A percentile compares a stretch with the other conserved stretches of the same genome.
Conservation (phyloP, 2,329 filamentous ascomycete species). For the Zymoseptoria crescenta region DNA sequence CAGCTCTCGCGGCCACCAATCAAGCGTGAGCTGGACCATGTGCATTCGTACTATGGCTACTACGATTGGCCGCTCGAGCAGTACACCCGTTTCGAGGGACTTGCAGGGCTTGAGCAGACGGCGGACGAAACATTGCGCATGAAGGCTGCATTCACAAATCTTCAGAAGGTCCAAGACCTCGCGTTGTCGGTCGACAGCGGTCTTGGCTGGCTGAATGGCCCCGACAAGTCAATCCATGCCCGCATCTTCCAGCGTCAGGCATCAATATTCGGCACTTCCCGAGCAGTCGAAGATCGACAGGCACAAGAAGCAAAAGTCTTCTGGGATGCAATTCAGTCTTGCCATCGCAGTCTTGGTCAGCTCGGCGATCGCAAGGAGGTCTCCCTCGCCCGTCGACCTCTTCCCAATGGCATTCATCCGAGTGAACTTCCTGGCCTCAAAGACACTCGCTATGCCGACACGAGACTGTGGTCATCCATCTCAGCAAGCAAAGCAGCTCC, state of each 20-base stretch:
- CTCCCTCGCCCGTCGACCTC: constrained; percentile 11
- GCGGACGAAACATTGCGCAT: constrained; percentile 57
- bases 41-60: constrained; percentile 54
- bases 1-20: constrained; percentile 43
- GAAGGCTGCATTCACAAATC: constrained; percentile 51
- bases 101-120: constrained; percentile 54
- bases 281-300: constrained; percentile 10
- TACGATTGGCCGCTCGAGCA: constrained; percentile 57
- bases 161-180: constrained; percentile 52
- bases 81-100: constrained; percentile 52
- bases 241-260: constrained; percentile 38
- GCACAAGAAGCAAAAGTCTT: constrained; percentile 18
- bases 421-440: constrained; percentile 13
- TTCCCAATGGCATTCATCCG: constrained; percentile 6
- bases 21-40: constrained; percentile 49
- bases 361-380: constrained; percentile 13
- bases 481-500: constrained; percentile 5
- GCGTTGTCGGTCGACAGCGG: constrained; percentile 60
- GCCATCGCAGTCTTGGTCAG: constrained; percentile 13
- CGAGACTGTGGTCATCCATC: constrained; percentile 16
- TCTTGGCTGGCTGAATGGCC: constrained; percentile 58
- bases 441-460: constrained; percentile 14
- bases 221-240: constrained; percentile 48
- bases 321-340: constrained; percentile 21
- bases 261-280: constrained; percentile 39